Conservation (phyloP, 441 rosid species). For the Adansonia gregorii region DNA sequence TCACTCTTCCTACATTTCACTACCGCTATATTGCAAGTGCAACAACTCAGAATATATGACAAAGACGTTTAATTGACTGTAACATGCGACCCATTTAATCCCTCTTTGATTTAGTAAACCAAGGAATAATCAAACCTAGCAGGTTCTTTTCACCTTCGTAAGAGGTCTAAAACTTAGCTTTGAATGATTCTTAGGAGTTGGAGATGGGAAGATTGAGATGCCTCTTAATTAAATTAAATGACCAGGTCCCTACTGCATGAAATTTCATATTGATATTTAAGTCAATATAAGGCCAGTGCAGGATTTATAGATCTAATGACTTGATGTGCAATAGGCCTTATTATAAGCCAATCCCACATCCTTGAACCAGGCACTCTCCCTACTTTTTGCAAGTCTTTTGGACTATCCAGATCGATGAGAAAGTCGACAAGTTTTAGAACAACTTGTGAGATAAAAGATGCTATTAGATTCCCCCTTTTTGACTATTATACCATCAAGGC, state of each 20-base stretch:
- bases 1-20: no score
- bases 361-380: slow-evolving; percentile 3
- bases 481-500: background rate
- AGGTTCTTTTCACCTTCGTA: background rate
- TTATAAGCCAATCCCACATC: background rate
- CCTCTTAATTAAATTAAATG: background rate
- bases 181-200: no score
- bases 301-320: no score
- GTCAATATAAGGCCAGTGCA: no score
- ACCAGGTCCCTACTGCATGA: no score
- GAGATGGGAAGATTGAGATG: no score
- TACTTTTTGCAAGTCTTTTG: background rate
- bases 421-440: background rate
- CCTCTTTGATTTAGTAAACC: no score
- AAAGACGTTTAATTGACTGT: background rate
- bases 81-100: no score
- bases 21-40: no score
- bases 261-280: background rate
- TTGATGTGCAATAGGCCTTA: no score
- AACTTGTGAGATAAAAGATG: background rate
- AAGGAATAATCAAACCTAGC: background rate
- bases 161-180: background rate
- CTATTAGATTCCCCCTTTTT: background rate
- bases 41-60: no score
- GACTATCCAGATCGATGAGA: background rate